These are phyloP conservation scores for Lodderomyces parapsilosis DNA, from an alignment of 1,139 yeast genomes.

Conservation along the genomic window DNA sequence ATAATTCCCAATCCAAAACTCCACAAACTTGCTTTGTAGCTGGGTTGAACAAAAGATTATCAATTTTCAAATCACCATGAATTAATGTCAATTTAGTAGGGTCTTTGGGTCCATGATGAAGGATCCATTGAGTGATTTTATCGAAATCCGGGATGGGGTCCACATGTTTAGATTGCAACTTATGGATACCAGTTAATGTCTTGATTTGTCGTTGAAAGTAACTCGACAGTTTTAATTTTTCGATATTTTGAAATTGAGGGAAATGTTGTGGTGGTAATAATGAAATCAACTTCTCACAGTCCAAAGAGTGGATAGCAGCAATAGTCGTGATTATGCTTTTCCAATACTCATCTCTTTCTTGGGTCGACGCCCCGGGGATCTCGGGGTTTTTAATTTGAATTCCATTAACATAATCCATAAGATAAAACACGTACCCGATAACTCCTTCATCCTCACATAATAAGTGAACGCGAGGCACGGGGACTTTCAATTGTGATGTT, in stretches of 20 bases:
- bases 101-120: constrained; percentile 46
- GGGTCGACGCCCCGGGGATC: constrained; percentile 35
- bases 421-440: constrained; percentile 53
- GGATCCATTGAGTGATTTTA: constrained; percentile 43
- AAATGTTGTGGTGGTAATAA: constrained; percentile 47
- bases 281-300: constrained; percentile 43
- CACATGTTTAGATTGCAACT: constrained; percentile 51
- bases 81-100: constrained; percentile 48
- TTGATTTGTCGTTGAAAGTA: constrained; percentile 58
- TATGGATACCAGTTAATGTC: constrained; percentile 48
- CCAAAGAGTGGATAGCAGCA: constrained; percentile 52
- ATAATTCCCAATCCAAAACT: constrained; percentile 67
- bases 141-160: constrained; percentile 53
- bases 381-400: constrained; percentile 57
- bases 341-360: constrained; percentile 41
- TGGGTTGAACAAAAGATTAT: constrained; percentile 57
- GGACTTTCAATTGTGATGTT: constrained; percentile 32
- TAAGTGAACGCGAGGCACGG: constrained; percentile 47
- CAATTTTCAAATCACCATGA: constrained; percentile 71
- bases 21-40: constrained; percentile 51
- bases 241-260: constrained; percentile 41
- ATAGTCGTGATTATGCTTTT: constrained; percentile 50
- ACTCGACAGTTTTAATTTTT: constrained; percentile 22
- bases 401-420: constrained; percentile 63
- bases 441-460: constrained; percentile 53